A percentile compares a stretch with the other conserved stretches of the same genome.
phyloP scores from a whole-genome alignment of 768 basidiomycete species.

The Boletus pseudopeckii region DNA sequence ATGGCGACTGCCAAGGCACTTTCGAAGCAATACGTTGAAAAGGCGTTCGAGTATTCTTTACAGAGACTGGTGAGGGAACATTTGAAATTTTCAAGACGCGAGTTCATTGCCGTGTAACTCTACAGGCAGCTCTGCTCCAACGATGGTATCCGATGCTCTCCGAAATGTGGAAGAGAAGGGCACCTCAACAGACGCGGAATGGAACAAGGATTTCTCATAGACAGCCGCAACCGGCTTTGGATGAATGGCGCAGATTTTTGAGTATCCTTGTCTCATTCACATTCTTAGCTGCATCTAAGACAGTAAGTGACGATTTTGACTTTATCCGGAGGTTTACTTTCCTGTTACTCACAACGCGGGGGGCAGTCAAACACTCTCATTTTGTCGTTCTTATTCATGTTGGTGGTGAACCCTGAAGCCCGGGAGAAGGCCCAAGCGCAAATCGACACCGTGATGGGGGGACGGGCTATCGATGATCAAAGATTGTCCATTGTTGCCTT shows the following conservation, averaged over 20 bases:
- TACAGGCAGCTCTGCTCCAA: slow-evolving; percentile 5
- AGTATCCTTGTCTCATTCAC: neutral
- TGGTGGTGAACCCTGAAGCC: slow-evolving; percentile 9
- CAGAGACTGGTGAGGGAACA: slow-evolving; percentile 13
- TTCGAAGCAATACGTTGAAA: slow-evolving; percentile 16
- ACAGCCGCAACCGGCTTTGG: slow-evolving; percentile 23
- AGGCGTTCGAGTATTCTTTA: slow-evolving; percentile 15
- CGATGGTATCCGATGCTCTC: slow-evolving; percentile 22
- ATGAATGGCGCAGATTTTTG: neutral
- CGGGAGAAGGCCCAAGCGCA: slow-evolving; percentile 23
- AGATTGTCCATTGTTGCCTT: slow-evolving; percentile 19
- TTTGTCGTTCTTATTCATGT: slow-evolving; percentile 19
- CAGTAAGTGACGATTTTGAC: slow-evolving; percentile 5
- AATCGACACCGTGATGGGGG: slow-evolving; percentile 18
- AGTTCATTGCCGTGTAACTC: slow-evolving; percentile 7
- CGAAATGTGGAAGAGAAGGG: slow-evolving; percentile 8
- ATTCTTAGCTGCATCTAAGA: slow-evolving; percentile 19
- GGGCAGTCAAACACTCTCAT: slow-evolving; percentile 26
- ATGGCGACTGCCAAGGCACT: slow-evolving; percentile 14
- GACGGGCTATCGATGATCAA: slow-evolving; percentile 12
- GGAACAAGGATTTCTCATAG: slow-evolving; percentile 16
- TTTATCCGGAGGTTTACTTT: neutral
- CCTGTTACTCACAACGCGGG: neutral
- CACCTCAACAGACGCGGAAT: neutral
- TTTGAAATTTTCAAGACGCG: neutral